Evolutionary conservation across 257 asterid genomes (phyloP).

Genomic region (Solanum tarijense): DNA sequence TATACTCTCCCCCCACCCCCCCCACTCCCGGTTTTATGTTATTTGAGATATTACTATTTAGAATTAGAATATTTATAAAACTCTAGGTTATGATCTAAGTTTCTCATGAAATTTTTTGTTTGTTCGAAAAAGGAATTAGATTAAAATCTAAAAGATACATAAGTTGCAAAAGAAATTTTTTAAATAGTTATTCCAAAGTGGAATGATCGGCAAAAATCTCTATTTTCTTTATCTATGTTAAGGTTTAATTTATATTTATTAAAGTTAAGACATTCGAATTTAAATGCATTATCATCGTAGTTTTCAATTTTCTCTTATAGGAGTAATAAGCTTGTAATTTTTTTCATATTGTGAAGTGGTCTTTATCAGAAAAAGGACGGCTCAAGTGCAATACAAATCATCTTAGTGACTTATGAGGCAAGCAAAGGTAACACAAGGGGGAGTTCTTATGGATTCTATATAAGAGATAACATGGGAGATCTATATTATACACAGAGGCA

Average conservation of each 20-base stretch:
- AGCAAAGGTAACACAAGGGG: too few relatives aligned
- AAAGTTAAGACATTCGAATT: too few relatives aligned
- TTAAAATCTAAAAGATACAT: not conserved
- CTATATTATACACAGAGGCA: not conserved
- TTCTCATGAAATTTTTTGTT: not conserved
- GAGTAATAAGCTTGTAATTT: not conserved
- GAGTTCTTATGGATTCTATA: too few relatives aligned
- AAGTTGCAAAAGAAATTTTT: not conserved
- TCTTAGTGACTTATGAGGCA: too few relatives aligned
- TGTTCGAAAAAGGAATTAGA: not conserved
- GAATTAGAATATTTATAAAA: not conserved
- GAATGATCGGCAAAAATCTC: too few relatives aligned
- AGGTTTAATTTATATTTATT: too few relatives aligned
- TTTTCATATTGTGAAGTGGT: too few relatives aligned
- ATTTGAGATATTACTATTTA: not conserved
- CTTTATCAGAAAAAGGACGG: not conserved
- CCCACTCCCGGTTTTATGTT: too few relatives aligned
- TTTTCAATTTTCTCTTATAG: too few relatives aligned
- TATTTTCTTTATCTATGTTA: too few relatives aligned
- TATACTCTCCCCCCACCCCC: not conserved
- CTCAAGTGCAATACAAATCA: not conserved
- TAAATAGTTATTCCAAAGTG: too few relatives aligned
- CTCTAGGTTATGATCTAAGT: not conserved
- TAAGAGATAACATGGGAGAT: not conserved
- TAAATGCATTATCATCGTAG: too few relatives aligned